phyloP scores from a whole-genome alignment of 2,329 filamentous ascomycete species.

The Colletotrichum limetticola region DNA sequence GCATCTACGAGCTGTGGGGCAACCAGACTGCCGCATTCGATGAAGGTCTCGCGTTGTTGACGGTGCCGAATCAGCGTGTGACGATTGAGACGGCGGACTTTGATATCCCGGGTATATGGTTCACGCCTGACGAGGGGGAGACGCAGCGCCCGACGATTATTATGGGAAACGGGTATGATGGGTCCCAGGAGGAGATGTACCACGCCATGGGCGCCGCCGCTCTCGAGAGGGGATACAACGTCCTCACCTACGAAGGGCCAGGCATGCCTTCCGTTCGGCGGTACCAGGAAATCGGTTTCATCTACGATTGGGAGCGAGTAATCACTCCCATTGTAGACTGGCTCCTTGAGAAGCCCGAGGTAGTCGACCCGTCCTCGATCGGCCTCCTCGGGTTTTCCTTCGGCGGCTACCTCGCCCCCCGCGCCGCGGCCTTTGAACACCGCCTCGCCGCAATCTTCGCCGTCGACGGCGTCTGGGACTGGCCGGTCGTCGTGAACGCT shows the following conservation, averaged over 20 bases:
- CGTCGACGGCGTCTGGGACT: constrained; percentile 51
- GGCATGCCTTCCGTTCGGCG: neutral
- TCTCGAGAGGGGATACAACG: neutral
- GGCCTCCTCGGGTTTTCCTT: neutral
- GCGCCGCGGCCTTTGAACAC: constrained; percentile 56
- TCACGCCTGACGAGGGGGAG: neutral
- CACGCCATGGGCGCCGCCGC: neutral
- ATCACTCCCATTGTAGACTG: neutral
- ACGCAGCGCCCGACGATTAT: neutral
- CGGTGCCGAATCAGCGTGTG: neutral
- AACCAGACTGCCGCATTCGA: neutral
- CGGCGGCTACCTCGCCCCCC: constrained; percentile 36
- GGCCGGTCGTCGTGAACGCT: neutral
- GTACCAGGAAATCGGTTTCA: neutral
- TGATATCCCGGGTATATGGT: neutral
- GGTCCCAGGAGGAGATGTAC: neutral
- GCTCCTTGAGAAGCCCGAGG: neutral
- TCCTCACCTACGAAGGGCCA: neutral
- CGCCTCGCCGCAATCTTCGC: constrained; percentile 51
- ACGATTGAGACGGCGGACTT: neutral
- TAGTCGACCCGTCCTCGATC: neutral
- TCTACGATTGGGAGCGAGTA: neutral
- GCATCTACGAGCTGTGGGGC: neutral
- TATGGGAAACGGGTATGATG: neutral
- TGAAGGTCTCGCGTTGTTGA: neutral